Evolutionary conservation across 495 filamentous ascomycete genomes (phyloP).

Genomic region (Penicillium robsamsonii): DNA sequence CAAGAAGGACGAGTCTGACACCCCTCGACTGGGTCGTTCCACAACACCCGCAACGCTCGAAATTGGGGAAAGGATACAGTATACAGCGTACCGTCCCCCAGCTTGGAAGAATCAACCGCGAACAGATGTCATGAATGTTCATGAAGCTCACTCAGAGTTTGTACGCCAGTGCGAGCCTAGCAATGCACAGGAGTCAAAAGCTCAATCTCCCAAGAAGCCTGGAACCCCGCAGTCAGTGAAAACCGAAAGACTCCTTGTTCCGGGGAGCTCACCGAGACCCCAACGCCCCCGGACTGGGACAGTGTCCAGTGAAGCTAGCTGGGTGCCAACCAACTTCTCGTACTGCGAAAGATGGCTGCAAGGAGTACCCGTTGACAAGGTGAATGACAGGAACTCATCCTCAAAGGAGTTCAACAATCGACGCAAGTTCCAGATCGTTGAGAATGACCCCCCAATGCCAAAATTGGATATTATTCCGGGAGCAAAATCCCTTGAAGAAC

Average conservation of each 20-base stretch:
- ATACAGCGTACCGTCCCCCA: constrained; percentile 18
- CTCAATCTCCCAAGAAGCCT: constrained; percentile 1
- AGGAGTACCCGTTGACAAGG: constrained; percentile 35
- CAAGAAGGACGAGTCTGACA: not conserved
- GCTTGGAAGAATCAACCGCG: constrained; percentile 9
- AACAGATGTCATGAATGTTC: constrained; percentile 34
- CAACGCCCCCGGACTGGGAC: constrained; percentile 40
- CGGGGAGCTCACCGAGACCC: constrained; percentile 24
- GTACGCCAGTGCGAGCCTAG: constrained; percentile 31
- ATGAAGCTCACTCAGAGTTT: constrained; percentile 40
- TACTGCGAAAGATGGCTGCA: constrained; percentile 48
- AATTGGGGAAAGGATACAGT: constrained; percentile 6
- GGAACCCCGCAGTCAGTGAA: constrained; percentile 10
- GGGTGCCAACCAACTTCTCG: constrained; percentile 43
- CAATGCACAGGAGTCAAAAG: constrained; percentile 13
- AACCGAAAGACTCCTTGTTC: constrained; percentile 1
- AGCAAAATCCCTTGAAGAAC: constrained; percentile 31
- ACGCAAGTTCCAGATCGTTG: constrained; percentile 44
- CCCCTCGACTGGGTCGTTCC: too few species aligned
- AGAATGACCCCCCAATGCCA: constrained; percentile 38
- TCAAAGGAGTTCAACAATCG: constrained; percentile 33
- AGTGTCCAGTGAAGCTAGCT: constrained; percentile 44
- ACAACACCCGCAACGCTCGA: not conserved
- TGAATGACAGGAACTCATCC: constrained; percentile 26
- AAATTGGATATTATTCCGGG: constrained; percentile 27